Base-by-base conservation (phyloP, 345 rosid genomes). In the Euphorbia pulcherrima region DNA sequence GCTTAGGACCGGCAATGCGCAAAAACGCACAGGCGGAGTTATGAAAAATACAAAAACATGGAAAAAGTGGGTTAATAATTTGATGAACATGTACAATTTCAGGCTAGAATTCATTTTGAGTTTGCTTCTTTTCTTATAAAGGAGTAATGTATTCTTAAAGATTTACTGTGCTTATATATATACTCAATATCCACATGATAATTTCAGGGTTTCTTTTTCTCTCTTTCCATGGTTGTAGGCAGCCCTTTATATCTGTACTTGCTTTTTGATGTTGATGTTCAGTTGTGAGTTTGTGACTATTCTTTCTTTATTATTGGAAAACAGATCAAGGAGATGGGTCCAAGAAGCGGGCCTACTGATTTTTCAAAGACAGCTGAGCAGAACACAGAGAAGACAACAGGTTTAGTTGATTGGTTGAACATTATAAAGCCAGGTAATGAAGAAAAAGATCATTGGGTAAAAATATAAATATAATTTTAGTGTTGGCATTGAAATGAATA, bases 361-460 rank as follows among this genome's bases (percentile, higher is more conserved):
- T 51, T 83, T 44, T 68, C 65, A 16, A 90, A 80, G 77, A 65
- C 80, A 39, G 71, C 77, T 73, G 97, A 95, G 57, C 94, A 77
- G 76, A 39, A 84, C 75, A 61, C 81, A 14, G 99, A 92, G 72
- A 92, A 76, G 81, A 95, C 86, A 74, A 92, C 83, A 75, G 97
- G 92, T 14, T 63, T 91, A 64, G 75, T 77, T 73, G 94, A 95
- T 70, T 95, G 97, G 99, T 80, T 95, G 88, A 90, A 86, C 84
- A 21, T 80, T 44, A 90, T 92, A 39, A 95, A 92, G 86, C 99
- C 94, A 68, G 89, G 78, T 52, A 88, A 82, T 52, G 99, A 95
- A 75, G 99, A 92, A 85, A 95, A 95, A 79, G 99, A 95, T 77
- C 96, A 95, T 73, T 90, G 93, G 96, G 93, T 88, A 75, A 58